Base-by-base conservation (phyloP, 768 basidiomycete genomes). In the Paxillus rubicundulus region DNA sequence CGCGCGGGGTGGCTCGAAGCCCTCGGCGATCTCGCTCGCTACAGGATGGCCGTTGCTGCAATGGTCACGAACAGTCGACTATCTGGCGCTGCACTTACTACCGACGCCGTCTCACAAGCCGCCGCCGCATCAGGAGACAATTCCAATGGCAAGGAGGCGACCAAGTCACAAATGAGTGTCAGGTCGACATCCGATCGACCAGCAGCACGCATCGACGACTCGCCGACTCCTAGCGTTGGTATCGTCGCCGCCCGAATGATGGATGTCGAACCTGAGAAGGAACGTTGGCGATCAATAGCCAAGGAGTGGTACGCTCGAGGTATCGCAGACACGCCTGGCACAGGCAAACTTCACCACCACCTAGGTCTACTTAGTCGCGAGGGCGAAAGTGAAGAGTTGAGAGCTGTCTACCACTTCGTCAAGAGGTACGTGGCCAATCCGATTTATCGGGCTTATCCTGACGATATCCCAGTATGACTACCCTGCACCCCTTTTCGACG, bases 31-130 rank as follows among this genome's bases (percentile, higher is more conserved):
- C 79, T 99, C 28, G 93, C 97, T 0, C 79, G 95, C 33, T 98
- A 98, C 68, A 82, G 89, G 46, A 96, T 97, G 90, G 87, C 88
- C 1, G 90, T 98, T n/a, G 89, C 92, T n/a, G 86, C 85, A 30
- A 84, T 93, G 78, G 78, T 89, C 27, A 77, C 80, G 24, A 77
- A 79, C 24, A 76, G 72, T 32, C 64, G 77, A 5, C 71, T 74
- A 16, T 65, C 70, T 4, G 74, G 77, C 2, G 47, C 59, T 12
- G 67, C 75, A 0, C 76, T 89, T 37, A 87, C 85, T 0, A 56
- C 75, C 4, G 78, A 84, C 50, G 84, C 86, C 1, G 69, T 85
- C 9, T 78, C 76, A 5, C 74, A 76, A 44, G 79, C 74, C 3
- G 70, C 69, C 13, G 71, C 71, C 12, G 68, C 58, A 28, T 67